Conservation (phyloP, 148 eudicot genomes). For the Camellia japonica region DNA sequence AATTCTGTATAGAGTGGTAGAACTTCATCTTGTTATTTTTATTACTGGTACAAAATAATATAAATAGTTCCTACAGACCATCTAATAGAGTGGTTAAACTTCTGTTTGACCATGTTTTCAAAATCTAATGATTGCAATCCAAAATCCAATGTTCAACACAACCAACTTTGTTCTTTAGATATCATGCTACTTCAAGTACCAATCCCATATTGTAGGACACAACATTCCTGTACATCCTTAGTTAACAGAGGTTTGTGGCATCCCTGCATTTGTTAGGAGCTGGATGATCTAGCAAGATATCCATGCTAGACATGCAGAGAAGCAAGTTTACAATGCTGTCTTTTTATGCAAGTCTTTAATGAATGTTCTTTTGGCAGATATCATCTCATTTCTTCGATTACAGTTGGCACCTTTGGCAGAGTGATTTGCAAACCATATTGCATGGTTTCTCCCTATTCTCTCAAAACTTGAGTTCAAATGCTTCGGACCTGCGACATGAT, state of each 20-base stretch:
- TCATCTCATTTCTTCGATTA: conserved; percentile 92
- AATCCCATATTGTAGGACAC: background rate
- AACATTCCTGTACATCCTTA: background rate
- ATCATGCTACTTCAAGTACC: conserved; percentile 1
- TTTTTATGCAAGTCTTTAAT: conserved; percentile 4
- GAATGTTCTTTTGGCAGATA: conserved; percentile 65
- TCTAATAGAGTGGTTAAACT: background rate
- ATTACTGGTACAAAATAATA: background rate
- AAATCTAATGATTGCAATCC: background rate
- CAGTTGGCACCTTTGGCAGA: conserved; percentile 98
- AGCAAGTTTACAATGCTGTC: background rate
- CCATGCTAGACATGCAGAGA: background rate
- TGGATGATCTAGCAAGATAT: background rate
- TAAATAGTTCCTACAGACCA: background rate
- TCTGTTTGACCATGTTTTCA: background rate
- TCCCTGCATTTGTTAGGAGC: background rate
- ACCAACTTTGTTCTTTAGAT: background rate
- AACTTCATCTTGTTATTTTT: background rate
- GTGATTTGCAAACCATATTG: conserved; percentile 70
- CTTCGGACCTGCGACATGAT: conserved; percentile 46
- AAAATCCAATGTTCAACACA: background rate
- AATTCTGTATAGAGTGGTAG: background rate
- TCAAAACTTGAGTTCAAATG: conserved; percentile 45
- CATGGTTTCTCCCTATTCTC: conserved; percentile 63
- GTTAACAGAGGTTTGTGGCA: conserved; percentile 5